Base-by-base conservation (phyloP, 2,329 filamentous ascomycete genomes). In the Tolypocladium cylindrosporum region DNA sequence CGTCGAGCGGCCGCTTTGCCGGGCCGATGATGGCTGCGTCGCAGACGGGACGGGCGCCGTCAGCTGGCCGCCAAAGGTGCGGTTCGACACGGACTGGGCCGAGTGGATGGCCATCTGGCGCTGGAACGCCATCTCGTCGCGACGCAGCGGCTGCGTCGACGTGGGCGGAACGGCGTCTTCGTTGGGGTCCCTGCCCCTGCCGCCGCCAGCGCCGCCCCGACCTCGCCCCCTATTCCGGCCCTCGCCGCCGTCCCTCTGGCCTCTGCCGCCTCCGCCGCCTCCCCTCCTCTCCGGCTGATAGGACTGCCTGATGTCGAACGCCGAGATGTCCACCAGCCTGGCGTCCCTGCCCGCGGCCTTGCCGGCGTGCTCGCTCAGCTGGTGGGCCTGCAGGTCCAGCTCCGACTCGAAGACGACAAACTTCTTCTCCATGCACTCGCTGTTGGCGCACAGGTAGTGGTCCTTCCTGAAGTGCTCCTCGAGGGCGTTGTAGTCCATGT, bases 351-450 rank as follows among this genome's bases (percentile, higher is more conserved):
- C 80, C 2, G 88, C 86, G 64, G 93, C 89, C 67, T 96, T 97
- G 10, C 91, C 90, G 0, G 87, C 90, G 69, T 99, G 94, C 57
- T 87, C 83, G 65, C 89, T 87, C 11, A 99, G 75, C 70, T 96
- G 90, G 73, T 99, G 94, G 3, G 89, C 94, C 71, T 97, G 96
- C 53, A 99, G 76, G 67, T 99, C 94, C 79, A 99, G 86, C 67
- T 97, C 90, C 0, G 91, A 92, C 57, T 91, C 90, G 65, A 99
- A 99, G 0, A 97, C 94, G 37, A 97, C 89, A 69, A 97, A 97
- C 70, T 97, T 97, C 82, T 96, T 96, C 65, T 97, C 94, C 68
- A 94, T 71, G 67, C 94, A 99, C 68, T 96, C 92, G 57, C 82
- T 80, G 66, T 99, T 91, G 8, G 83, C 72, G 68, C 94, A 99